Percentiles rank a stretch among this genome's conserved stretches.
These are phyloP conservation scores for Cutaneotrichosporon mucoides DNA, from an alignment of 1,284 basidiomycete species.

Conservation along the genomic window DNA sequence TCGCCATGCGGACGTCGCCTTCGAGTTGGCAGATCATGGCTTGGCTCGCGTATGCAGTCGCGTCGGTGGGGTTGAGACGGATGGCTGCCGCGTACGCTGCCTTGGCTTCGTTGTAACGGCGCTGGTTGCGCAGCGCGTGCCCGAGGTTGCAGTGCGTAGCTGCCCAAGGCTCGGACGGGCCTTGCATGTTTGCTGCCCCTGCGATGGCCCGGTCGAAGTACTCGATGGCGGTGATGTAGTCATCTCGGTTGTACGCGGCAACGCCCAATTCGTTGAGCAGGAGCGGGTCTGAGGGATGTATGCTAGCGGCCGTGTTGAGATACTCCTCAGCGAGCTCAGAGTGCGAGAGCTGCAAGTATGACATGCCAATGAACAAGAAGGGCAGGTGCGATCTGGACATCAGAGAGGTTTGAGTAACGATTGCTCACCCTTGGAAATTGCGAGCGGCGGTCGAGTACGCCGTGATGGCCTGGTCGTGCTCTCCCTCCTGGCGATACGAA, in stretches of 20 bases:
- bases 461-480: slow-evolving; percentile 96
- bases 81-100: slow-evolving; percentile 69
- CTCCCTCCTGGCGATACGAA: slow-evolving; percentile 93
- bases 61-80: slow-evolving; percentile 71
- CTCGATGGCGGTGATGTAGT: slow-evolving; percentile 64
- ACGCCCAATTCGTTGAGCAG: slow-evolving; percentile 90
- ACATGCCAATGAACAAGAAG: slow-evolving; percentile 95
- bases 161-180: slow-evolving; percentile 75
- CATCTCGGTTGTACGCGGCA: slow-evolving; percentile 77
- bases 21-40: slow-evolving; percentile 76
- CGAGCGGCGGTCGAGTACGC: slow-evolving; percentile 95
- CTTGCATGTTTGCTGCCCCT: slow-evolving; percentile 74
- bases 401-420: not conserved
- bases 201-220: slow-evolving; percentile 70
- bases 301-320: slow-evolving; percentile 68
- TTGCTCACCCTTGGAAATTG: slow-evolving; percentile 80
- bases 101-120: slow-evolving; percentile 67
- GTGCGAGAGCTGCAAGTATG: slow-evolving; percentile 78
- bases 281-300: slow-evolving; percentile 83
- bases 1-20: slow-evolving; percentile 68
- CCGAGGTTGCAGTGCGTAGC: slow-evolving; percentile 86
- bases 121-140: slow-evolving; percentile 75
- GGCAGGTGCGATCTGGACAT: slow-evolving; percentile 77
- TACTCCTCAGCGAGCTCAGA: slow-evolving; percentile 79
- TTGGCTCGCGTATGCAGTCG: slow-evolving; percentile 72